Evolutionary conservation across 345 rosid genomes (phyloP).

Genomic region (Hypericum perforatum): DNA sequence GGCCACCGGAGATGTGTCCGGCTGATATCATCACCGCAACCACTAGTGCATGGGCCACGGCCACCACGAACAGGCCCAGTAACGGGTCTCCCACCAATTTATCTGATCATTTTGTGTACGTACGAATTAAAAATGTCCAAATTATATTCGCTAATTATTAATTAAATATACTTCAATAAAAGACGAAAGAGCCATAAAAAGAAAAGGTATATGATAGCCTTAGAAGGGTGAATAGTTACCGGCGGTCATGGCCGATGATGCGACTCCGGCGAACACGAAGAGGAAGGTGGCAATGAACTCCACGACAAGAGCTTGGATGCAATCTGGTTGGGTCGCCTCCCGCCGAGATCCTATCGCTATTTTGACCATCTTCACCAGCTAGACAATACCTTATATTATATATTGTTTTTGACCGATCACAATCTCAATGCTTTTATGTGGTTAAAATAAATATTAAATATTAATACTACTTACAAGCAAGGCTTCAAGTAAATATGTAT

Average conservation of each 20-base stretch:
- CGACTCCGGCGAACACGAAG: conserved; percentile 79
- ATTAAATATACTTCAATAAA: no score
- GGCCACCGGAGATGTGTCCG: conserved; percentile 90
- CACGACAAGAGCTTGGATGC: conserved; percentile 65
- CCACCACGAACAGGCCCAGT: conserved; percentile 57
- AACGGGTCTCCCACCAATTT: conserved; percentile 34
- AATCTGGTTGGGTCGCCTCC: conserved; percentile 57
- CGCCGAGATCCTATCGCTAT: conserved; percentile 49
- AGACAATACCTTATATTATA: not conserved
- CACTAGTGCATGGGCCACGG: conserved; percentile 74
- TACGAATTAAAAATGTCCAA: not conserved
- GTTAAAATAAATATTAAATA: no score
- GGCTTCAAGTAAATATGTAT: no score
- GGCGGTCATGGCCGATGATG: conserved; percentile 66
- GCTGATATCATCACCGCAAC: conserved; percentile 82
- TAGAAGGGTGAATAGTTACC: conserved; percentile 21
- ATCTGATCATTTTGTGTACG: conserved; percentile 22
- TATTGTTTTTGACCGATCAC: not conserved
- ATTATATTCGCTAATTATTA: no score
- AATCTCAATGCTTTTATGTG: not conserved
- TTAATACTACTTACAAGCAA: no score
- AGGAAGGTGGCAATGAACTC: conserved; percentile 82
- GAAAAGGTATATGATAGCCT: no score
- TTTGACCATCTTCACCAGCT: conserved; percentile 36
- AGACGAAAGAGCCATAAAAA: no score